Evolutionary conservation across 73 alveolate genomes (phyloP), one percentile per base, ranked within the genome.

Genomic region (Symbiodinium pilosum): DNA sequence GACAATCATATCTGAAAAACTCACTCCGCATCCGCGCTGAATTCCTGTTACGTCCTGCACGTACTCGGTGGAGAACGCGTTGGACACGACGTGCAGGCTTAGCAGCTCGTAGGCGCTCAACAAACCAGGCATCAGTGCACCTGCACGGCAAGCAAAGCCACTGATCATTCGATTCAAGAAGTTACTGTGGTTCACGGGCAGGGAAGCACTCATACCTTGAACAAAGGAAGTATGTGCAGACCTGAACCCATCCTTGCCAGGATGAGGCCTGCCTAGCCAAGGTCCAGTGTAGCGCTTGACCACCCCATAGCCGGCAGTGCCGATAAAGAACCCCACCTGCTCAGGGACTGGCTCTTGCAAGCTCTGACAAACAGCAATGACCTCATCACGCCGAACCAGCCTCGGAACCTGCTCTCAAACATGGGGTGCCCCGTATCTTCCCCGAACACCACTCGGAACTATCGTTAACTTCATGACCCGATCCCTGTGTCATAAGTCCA

Each of bases 81-180:
- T 69, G 40, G 54, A 77, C 30, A 86, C 39, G 84, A 86, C 39
- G 36, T 47, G 93, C 41, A 86, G 26, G 93, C 93, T n/a, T 14
- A 69, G 83, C 54, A 86, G 36, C 40, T 86, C 93, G 39, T 86
- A 86, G 47, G 38, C 83, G 40, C 93, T 73, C 32, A 86, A 83
- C 92, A 84, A 41, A 38, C 40, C 56, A 9, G 92, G 92, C 92
- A 84, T 84, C 92, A 84, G 41, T 8, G 40, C 40, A 21, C 92
- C 92, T 54, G 11, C 69, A 32, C 36, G 52, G 91, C 38, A 28
- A 12, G 81, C 39, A 20, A 54, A n/a, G n/a, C 7, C 73, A 0
- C 5, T 54, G 34, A 16, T 8, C n/a, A n/a, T n/a, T n/a, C 87
- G 52, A 75, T 14, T n/a, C n/a, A n/a, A n/a, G n/a, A n/a, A n/a